These are phyloP conservation scores for Xylariaceae sp. DNA, from an alignment of 2,329 filamentous ascomycete genomes.

Conservation along the genomic window DNA sequence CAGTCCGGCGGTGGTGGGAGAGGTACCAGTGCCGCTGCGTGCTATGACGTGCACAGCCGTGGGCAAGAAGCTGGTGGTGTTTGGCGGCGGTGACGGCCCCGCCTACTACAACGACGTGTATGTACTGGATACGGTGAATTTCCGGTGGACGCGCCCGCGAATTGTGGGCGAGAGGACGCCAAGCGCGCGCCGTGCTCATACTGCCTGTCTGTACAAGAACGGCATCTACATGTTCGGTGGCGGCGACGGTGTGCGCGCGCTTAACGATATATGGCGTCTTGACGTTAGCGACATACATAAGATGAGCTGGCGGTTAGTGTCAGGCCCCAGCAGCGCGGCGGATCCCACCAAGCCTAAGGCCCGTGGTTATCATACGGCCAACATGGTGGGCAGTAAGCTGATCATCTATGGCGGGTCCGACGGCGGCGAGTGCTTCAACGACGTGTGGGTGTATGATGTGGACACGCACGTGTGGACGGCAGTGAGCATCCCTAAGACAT, in stretches of 20 bases:
- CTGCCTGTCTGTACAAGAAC: slow-evolving; percentile 71
- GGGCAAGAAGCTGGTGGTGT: slow-evolving; percentile 70
- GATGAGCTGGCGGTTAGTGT: slow-evolving; percentile 70
- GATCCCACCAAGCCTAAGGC: slow-evolving; percentile 57
- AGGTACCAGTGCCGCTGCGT: slow-evolving; percentile 65
- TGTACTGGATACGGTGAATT: slow-evolving; percentile 71
- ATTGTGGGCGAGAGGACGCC: slow-evolving; percentile 62
- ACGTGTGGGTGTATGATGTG: slow-evolving; percentile 74
- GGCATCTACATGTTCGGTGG: slow-evolving; percentile 74
- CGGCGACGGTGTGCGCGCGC: slow-evolving; percentile 68
- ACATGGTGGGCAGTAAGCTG: slow-evolving; percentile 72
- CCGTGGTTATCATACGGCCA: slow-evolving; percentile 71
- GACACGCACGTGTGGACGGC: slow-evolving; percentile 62
- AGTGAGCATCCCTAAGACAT: slow-evolving; percentile 63
- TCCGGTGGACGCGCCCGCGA: slow-evolving; percentile 65
- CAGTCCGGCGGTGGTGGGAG: slow-evolving; percentile 64
- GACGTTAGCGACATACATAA: slow-evolving; percentile 68
- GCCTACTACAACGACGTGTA: slow-evolving; percentile 75
- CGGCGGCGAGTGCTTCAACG: slow-evolving; percentile 71
- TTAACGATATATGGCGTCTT: slow-evolving; percentile 74
- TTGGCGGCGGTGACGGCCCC: slow-evolving; percentile 70
- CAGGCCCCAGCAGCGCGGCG: slow-evolving; percentile 38
- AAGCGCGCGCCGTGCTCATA: slow-evolving; percentile 67
- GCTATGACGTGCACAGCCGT: slow-evolving; percentile 75
- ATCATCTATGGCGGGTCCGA: slow-evolving; percentile 73